phyloP scores from a whole-genome alignment of 768 basidiomycete genomes.

The Phlebiopsis gigantea region DNA sequence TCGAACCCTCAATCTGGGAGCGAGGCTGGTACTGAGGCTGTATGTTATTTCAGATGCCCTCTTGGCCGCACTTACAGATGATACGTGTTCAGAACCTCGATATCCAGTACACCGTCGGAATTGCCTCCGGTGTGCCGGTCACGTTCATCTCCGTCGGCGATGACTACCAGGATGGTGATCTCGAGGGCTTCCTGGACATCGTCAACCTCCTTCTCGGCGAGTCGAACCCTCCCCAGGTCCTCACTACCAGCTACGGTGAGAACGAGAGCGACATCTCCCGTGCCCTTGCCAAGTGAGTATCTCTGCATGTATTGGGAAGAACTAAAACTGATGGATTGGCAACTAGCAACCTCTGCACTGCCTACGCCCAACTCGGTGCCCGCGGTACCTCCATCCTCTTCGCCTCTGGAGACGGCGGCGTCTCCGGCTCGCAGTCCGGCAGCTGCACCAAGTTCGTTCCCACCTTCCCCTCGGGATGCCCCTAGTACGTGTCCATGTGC shows the following conservation, averaged over 20 bases:
- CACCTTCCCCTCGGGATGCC: conserved; percentile 47
- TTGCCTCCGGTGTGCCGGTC: conserved; percentile 48
- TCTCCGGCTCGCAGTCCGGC: conserved; percentile 42
- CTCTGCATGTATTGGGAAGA: neutral
- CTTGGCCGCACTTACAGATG: too few species aligned
- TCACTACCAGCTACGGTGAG: conserved; percentile 69
- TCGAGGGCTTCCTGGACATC: conserved; percentile 38
- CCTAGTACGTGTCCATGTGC: conserved; percentile 19
- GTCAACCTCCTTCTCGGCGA: conserved; percentile 47
- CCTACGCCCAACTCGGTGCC: conserved; percentile 62
- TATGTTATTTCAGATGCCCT: conserved; percentile 34
- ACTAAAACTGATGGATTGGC: neutral
- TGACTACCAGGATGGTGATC: conserved; percentile 17
- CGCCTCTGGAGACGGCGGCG: conserved; percentile 65
- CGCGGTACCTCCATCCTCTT: conserved; percentile 63
- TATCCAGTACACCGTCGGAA: conserved; percentile 24
- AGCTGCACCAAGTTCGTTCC: conserved; percentile 45
- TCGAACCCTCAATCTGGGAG: conserved; percentile 40
- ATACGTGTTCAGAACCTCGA: conserved; percentile 22
- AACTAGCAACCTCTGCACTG: conserved; percentile 50
- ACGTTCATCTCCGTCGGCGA: conserved; percentile 42
- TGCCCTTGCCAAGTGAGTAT: conserved; percentile 41
- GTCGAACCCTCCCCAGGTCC: conserved; percentile 43
- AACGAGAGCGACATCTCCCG: conserved; percentile 64
- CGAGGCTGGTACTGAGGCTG: conserved; percentile 56